A percentile compares a stretch with the other conserved stretches of the same genome.
phyloP scores from a whole-genome alignment of 495 filamentous ascomycete genomes.

The Parathielavia hyrcaniae region DNA sequence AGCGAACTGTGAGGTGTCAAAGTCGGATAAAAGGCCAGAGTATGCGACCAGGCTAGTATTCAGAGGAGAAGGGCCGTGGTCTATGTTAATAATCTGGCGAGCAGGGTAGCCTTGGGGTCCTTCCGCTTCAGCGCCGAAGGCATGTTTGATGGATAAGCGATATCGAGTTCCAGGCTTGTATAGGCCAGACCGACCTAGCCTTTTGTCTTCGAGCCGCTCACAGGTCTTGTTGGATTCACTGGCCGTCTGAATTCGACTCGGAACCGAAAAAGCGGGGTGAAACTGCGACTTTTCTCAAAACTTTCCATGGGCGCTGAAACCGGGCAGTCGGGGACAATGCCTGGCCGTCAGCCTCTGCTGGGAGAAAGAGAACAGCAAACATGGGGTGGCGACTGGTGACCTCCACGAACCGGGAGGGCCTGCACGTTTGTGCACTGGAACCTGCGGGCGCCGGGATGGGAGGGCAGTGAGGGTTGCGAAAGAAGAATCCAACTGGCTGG shows the following conservation, averaged over 20 bases:
- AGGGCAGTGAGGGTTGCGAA: background rate
- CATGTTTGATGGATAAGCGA: background rate
- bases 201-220: background rate
- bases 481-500: background rate
- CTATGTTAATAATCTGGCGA: no score
- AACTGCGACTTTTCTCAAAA: constrained; percentile 5
- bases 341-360: background rate
- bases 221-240: background rate
- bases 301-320: background rate
- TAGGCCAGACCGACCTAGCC: no score
- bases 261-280: constrained; percentile 1
- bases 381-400: background rate
- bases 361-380: background rate
- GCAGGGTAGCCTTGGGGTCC: background rate
- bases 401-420: background rate
- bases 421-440: background rate
- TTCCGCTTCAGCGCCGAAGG: background rate
- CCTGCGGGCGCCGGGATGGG: background rate
- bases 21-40: background rate
- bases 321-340: background rate
- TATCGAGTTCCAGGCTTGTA: no score
- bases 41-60: no score
- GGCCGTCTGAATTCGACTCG: background rate
- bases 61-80: no score
- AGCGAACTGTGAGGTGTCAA: background rate